Conservation (phyloP, 805 yeast genomes). For the Monosporozyma aquatica region DNA sequence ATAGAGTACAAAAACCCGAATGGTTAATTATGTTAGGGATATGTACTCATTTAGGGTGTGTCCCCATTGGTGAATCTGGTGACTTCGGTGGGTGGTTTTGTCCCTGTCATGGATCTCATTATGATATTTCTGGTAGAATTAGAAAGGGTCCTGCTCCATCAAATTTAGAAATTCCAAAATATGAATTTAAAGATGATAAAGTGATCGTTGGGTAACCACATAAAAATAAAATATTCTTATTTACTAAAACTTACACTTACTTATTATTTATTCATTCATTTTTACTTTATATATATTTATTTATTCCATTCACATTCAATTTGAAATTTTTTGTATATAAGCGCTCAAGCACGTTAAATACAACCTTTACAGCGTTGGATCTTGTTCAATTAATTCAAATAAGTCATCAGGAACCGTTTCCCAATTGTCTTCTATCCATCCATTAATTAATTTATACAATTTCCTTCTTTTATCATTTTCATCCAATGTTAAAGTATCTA, state of each 20-base stretch:
- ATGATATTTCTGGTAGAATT: slow-evolving; percentile 99
- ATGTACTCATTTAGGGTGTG: slow-evolving; percentile 99
- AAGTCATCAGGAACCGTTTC: slow-evolving; percentile 32
- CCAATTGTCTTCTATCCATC: slow-evolving; percentile 29
- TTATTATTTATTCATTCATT: slow-evolving; percentile 5
- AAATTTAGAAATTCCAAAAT: slow-evolving; percentile 92
- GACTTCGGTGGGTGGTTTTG: slow-evolving; percentile 99
- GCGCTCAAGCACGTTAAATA: too few relatives aligned
- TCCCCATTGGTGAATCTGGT: slow-evolving; percentile 99
- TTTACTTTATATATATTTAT: slow-evolving; percentile 2
- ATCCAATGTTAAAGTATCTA: background rate
- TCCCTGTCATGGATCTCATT: slow-evolving; percentile 99
- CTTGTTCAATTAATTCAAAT: slow-evolving; percentile 5
- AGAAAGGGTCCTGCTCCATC: slow-evolving; percentile 99
- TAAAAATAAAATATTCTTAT: too few relatives aligned
- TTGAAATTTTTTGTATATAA: too few relatives aligned
- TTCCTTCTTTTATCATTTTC: background rate
- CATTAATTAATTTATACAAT: slow-evolving; percentile 6
- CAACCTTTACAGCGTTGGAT: slow-evolving; percentile 15
- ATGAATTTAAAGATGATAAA: slow-evolving; percentile 78
- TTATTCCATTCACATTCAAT: background rate
- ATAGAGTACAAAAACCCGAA: slow-evolving; percentile 93
- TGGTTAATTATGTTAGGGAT: slow-evolving; percentile 99
- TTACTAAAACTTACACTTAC: too few relatives aligned
- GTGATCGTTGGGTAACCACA: slow-evolving; percentile 70